Evolutionary conservation across 768 basidiomycete genomes (phyloP).

Genomic region (Cystobasidium onofrii): DNA sequence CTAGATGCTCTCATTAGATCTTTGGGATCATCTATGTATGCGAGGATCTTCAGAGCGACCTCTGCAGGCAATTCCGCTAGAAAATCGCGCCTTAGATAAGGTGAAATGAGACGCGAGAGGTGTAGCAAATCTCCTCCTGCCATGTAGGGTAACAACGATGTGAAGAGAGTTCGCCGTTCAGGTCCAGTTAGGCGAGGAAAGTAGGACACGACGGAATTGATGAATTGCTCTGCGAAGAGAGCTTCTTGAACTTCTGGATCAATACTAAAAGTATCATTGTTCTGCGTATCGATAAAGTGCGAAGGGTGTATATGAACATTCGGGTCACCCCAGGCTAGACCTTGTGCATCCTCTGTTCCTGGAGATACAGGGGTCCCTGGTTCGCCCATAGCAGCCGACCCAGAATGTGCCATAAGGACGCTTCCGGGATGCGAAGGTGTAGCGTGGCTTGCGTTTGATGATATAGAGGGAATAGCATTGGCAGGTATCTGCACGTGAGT

Average conservation of each 20-base stretch:
- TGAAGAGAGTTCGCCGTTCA: slow-evolving; percentile 21
- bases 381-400: neutral
- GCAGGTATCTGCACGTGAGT: neutral
- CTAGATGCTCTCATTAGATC: slow-evolving; percentile 62
- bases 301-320: neutral
- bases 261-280: neutral
- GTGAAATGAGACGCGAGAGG: slow-evolving; percentile 37
- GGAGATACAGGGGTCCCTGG: slow-evolving; percentile 19
- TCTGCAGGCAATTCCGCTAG: slow-evolving; percentile 58
- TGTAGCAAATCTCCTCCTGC: slow-evolving; percentile 31
- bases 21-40: slow-evolving; percentile 65
- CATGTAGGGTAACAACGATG: slow-evolving; percentile 25
- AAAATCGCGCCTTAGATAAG: slow-evolving; percentile 45
- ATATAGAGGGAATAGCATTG: neutral
- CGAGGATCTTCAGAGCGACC: slow-evolving; percentile 64
- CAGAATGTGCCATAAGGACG: neutral
- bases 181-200: slow-evolving; percentile 9
- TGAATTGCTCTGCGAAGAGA: slow-evolving; percentile 20
- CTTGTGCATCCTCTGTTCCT: neutral
- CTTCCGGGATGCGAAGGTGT: neutral
- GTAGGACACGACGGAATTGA: slow-evolving; percentile 15
- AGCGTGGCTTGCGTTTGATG: neutral
- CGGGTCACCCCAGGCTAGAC: neutral
- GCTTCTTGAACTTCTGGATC: neutral
- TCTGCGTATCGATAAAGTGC: neutral